A percentile compares a stretch with the other conserved stretches of the same genome.
phyloP scores from a whole-genome alignment of 106 monocot genomes.

The Dioscorea zingiberensis region DNA sequence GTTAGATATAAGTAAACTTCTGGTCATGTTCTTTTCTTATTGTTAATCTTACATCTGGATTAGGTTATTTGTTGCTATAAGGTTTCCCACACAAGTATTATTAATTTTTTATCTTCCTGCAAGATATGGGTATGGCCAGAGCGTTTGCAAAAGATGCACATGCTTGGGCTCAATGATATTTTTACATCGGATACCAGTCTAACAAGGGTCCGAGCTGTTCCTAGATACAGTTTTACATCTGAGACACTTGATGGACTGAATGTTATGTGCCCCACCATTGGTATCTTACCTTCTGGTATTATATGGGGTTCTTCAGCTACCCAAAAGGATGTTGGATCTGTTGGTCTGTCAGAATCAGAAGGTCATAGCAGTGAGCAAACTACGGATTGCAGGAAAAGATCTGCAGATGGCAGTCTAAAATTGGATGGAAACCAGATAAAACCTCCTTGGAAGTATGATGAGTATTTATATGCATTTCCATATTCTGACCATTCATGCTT shows the following conservation, averaged over 20 bases:
- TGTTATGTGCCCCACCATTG: conserved; percentile 60
- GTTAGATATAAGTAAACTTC: background rate
- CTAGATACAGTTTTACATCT: conserved; percentile 59
- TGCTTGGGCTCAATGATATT: conserved; percentile 42
- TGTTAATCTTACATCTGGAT: background rate
- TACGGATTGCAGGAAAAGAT: background rate
- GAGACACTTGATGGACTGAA: conserved; percentile 60
- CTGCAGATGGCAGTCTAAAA: conserved; percentile 1
- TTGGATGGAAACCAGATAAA: background rate
- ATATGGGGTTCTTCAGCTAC: conserved; percentile 19
- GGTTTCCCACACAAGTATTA: background rate
- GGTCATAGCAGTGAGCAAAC: too few relatives aligned
- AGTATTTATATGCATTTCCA: conserved; percentile 34
- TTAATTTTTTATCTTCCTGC: background rate
- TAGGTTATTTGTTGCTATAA: background rate
- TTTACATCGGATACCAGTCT: conserved; percentile 60
- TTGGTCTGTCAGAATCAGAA: too few relatives aligned
- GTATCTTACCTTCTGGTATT: conserved; percentile 73
- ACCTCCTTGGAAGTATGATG: conserved; percentile 16
- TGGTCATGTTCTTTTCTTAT: background rate
- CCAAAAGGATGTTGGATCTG: too few relatives aligned
- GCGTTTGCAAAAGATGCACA: conserved; percentile 69
- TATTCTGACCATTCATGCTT: conserved; percentile 77
- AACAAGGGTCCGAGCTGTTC: conserved; percentile 70
- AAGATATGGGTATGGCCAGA: conserved; percentile 93